Base-by-base conservation (phyloP, 129 eudicot genomes). In the Flaveria ramosissima region DNA sequence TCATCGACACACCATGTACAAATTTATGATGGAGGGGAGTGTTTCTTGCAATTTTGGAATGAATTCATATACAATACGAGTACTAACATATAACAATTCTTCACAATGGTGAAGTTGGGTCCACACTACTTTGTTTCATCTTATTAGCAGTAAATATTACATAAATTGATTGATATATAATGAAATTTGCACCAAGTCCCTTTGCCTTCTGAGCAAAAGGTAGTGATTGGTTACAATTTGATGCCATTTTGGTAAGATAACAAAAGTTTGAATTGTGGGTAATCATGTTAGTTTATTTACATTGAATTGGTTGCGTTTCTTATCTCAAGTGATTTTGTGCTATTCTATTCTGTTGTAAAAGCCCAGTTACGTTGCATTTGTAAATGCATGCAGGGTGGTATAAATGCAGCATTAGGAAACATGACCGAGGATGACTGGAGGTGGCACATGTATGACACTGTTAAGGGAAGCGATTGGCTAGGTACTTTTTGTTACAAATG, bases 371-470 rank as follows among this genome's bases (percentile, higher is more conserved):
- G 48, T 74, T 65, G 52, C n/a, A n/a, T n/a, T 77, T 76, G 47
- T 36, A 39, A 17, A 77, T 52, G 66, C 19, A 5, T 84, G 77
- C 83, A 92, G 98, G 98, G 98, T 81, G 98, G 98, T 21, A 90
- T 93, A 75, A 93, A 93, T 88, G 98, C 98, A 81, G 98, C 98
- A 79, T 68, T 93, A 75, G 98, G 96, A 66, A 93, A 93, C 74
- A 93, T 93, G 98, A 68, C 84, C 3, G 98, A 90, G 81, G 98
- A 93, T 86, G 98, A 92, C 85, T 92, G 98, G 98, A 88, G 98
- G 83, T 92, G 98, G 98, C 98, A 92, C 89, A 92, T 92, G 98
- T 93, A 93, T 78, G 98, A 93, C 82, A 93, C 98, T 32, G 98
- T 93, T 27, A 93, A 93, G 81, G 98, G 98, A 75, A 93, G 98